Evolutionary conservation across 495 filamentous ascomycete genomes (phyloP).

Genomic region (Coniosporium apollinis): DNA sequence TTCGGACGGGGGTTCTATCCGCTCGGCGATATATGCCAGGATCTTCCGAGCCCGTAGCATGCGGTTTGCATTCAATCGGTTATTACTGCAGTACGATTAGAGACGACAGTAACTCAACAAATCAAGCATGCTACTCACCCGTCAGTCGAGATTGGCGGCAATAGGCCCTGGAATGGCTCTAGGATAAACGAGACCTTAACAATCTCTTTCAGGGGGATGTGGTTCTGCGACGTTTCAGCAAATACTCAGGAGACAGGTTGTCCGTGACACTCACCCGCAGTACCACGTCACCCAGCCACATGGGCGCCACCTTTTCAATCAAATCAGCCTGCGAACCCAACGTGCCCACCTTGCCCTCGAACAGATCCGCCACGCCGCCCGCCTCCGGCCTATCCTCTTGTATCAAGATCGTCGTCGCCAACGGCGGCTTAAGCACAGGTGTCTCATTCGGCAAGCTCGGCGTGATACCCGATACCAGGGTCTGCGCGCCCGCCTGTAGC

Average conservation of each 20-base stretch:
- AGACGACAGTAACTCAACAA: conserved; percentile 3
- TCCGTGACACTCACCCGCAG: conserved; percentile 37
- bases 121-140: conserved; percentile 17
- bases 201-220: conserved; percentile 73
- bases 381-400: conserved; percentile 82
- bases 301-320: conserved; percentile 69
- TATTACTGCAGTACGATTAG: conserved; percentile 37
- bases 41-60: conserved; percentile 96
- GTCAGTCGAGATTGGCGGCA: conserved; percentile 35
- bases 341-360: conserved; percentile 66
- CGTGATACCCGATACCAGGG: conserved; percentile 40
- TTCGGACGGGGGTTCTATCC: conserved; percentile 51
- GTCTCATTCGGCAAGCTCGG: conserved; percentile 75
- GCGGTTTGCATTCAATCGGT: conserved; percentile 84
- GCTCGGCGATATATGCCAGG: conserved; percentile 77
- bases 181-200: conserved; percentile 86
- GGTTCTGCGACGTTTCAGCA: conserved; percentile 38
- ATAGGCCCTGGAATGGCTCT: conserved; percentile 59
- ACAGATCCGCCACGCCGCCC: conserved; percentile 82
- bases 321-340: conserved; percentile 63
- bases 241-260: background rate
- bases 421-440: conserved; percentile 63
- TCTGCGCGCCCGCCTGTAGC: conserved; percentile 23
- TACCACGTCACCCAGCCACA: conserved; percentile 86
- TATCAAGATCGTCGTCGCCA: conserved; percentile 71